phyloP scores from a whole-genome alignment of 805 yeast species.

The Kuraishia ogatae region DNA sequence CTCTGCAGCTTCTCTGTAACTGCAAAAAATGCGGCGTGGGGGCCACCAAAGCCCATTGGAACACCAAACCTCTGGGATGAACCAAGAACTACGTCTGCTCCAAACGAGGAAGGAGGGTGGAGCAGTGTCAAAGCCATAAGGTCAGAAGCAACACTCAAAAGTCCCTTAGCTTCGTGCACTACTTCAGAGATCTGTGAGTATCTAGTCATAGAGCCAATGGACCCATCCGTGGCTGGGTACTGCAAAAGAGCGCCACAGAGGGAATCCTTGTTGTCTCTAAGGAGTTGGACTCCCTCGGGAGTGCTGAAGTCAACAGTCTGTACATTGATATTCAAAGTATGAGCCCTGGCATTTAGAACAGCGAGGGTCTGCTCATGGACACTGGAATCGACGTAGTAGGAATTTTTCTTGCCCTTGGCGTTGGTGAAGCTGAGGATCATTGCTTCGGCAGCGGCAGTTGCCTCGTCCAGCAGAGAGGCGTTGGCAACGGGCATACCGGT shows the following conservation, averaged over 20 bases:
- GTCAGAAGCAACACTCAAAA: constrained; percentile 85
- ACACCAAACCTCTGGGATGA: constrained; percentile 95
- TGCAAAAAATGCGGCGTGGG: constrained; percentile 96
- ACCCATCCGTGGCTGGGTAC: constrained; percentile 86
- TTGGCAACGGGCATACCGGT: constrained; percentile 95
- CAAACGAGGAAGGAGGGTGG: constrained; percentile 75
- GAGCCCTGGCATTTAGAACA: constrained; percentile 74
- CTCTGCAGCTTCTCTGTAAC: constrained; percentile 74
- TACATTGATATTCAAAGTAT: constrained; percentile 60
- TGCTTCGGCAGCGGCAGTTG: constrained; percentile 96
- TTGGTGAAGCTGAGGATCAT: constrained; percentile 75
- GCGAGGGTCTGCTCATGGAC: constrained; percentile 82
- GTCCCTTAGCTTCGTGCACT: constrained; percentile 64
- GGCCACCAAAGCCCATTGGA: constrained; percentile 97
- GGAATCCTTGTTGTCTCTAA: constrained; percentile 25
- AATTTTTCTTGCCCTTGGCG: constrained; percentile 54
- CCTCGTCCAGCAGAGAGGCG: constrained; percentile 92
- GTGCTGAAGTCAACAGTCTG: constrained; percentile 46
- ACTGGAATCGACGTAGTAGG: constrained; percentile 64
- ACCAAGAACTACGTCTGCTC: constrained; percentile 92
- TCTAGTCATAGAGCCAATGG: constrained; percentile 38
- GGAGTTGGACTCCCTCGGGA: constrained; percentile 23
- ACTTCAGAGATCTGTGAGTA: constrained; percentile 50
- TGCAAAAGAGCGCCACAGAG: constrained; percentile 83
- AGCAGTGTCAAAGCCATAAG: constrained; percentile 79